These are phyloP conservation scores for Daldinia childiae DNA, from an alignment of 495 filamentous ascomycete species.

Conservation along the genomic window DNA sequence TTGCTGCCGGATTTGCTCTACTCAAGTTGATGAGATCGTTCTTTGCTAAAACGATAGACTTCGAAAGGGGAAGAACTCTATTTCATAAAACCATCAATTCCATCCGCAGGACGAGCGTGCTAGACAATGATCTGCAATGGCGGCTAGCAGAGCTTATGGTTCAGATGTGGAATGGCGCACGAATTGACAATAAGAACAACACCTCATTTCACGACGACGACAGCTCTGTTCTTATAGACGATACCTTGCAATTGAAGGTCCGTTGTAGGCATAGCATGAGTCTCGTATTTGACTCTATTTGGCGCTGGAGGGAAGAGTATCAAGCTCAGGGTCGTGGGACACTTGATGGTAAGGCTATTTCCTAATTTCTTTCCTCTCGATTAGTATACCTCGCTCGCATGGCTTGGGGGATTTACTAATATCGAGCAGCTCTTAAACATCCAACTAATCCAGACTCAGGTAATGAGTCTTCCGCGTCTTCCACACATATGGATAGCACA, in stretches of 20 bases:
- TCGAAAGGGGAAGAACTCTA: constrained; percentile 74
- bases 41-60: constrained; percentile 77
- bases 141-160: constrained; percentile 88
- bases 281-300: constrained; percentile 89
- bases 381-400: constrained; percentile 25
- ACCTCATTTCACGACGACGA: constrained; percentile 52
- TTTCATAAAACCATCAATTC: constrained; percentile 81
- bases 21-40: constrained; percentile 88
- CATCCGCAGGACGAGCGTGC: constrained; percentile 80
- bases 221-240: constrained; percentile 63
- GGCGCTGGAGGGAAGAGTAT: constrained; percentile 91
- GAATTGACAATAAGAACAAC: constrained; percentile 59
- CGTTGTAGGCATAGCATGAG: constrained; percentile 93
- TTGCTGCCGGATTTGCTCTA: constrained; percentile 84
- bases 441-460: constrained; percentile 86
- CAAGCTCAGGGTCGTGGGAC: constrained; percentile 78
- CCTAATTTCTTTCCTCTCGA: constrained; percentile 25
- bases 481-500: constrained; percentile 65
- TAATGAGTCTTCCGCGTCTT: constrained; percentile 75
- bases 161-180: constrained; percentile 86
- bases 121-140: constrained; percentile 85
- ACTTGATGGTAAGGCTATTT: constrained; percentile 72
- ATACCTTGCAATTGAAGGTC: constrained; percentile 83
- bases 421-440: constrained; percentile 75
- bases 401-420: constrained; percentile 44